Evolutionary conservation across 352 stramenopile species (phyloP).

Genomic region (Thalassiosira hispida): DNA sequence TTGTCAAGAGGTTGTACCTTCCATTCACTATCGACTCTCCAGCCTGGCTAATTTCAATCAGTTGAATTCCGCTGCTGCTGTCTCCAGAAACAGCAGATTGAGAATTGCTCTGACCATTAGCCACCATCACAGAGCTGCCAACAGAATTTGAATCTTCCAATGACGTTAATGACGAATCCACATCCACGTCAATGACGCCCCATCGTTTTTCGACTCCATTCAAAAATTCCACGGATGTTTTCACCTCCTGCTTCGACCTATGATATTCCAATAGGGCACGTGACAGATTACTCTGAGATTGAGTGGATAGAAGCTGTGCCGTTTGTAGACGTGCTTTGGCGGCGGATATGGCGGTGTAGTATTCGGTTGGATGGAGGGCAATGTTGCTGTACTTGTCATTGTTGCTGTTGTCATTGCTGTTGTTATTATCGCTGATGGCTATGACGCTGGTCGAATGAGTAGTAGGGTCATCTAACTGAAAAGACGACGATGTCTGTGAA

Average conservation of each 20-base stretch:
- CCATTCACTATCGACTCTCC: conserved; percentile 31
- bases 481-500: background rate
- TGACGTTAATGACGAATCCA: background rate
- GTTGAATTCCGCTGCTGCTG: background rate
- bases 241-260: conserved; percentile 5
- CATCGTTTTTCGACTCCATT: conserved; percentile 24
- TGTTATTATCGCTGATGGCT: too few relatives aligned
- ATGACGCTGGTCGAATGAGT: too few relatives aligned
- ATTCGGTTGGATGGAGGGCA: conserved; percentile 8
- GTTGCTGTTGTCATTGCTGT: too few relatives aligned
- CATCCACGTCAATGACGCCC: conserved; percentile 23
- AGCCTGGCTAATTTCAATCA: conserved; percentile 16
- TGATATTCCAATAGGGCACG: background rate
- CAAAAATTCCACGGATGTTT: conserved; percentile 12
- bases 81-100: background rate
- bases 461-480: background rate
- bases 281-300: background rate
- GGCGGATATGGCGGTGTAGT: conserved; percentile 14
- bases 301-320: background rate
- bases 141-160: background rate
- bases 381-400: background rate
- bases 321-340: conserved; percentile 17
- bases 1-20: conserved; percentile 1
- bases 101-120: background rate
- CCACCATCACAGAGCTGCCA: background rate